Evolutionary conservation across 73 alveolate species (phyloP), one percentile per base, ranked within the genome.

Genomic region (Paraurostyla sp.): DNA sequence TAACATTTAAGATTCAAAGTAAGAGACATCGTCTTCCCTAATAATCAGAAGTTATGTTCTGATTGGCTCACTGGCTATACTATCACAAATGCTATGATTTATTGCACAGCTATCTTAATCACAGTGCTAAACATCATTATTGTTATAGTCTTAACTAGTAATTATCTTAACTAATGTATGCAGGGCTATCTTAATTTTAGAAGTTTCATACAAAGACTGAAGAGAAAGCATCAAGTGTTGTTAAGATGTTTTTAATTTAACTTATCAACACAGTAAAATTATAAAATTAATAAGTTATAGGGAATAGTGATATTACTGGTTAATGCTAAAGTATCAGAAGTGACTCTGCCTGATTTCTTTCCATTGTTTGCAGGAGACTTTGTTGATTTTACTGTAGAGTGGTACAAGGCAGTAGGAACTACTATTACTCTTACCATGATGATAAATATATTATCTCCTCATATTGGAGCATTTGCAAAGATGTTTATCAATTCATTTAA

Each of bases 381-480:
- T 57, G 76, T 29, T 16, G 95, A 90, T 50, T 90, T 90, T 81
- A 90, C 80, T 18, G 87, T 57, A 1, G 84, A 71, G n/a, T 90
- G 95, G 95, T 90, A 90, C 38, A 27, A 81, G 16, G 95, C 49
- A 20, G 83, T 90, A 9, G 95, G 95, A 0, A 15, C 95, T 35
- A 68, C 95, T 0, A 90, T 90, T 33, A 43, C 62, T 27, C 49
- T 90, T 0, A 82, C 90, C 9, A 90, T 90, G 92, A 16, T 90
- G 20, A 82, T 90, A 11, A 57, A 88, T 23, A 52, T 90, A 0
- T n/a, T 90, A 27, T 11, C 91, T 16, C 95, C 95, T 15, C 95
- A 90, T 38, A 69, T 83, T 0, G 78, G 87, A 0, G 83, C 83
- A 16, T 45, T 68, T 43, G 27, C 69, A 0, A 60, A 49, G 78